Evolutionary conservation across 345 rosid genomes (phyloP).

Genomic region (Eutrema yunnanense): DNA sequence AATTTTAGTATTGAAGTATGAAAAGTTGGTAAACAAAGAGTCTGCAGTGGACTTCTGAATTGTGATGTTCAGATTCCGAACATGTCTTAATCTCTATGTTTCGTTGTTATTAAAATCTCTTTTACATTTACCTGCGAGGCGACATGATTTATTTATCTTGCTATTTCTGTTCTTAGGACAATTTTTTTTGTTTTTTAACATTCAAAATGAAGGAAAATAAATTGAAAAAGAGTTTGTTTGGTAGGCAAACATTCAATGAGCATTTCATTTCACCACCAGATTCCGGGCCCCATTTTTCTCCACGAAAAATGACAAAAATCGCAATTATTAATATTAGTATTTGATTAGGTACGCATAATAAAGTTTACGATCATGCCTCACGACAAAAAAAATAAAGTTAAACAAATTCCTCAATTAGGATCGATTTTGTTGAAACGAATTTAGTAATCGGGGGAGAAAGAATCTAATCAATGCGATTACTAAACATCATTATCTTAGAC

Average conservation of each 20-base stretch:
- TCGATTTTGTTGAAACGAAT: neutral
- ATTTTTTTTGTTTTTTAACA: neutral
- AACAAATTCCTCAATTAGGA: neutral
- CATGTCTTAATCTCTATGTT: slow-evolving; percentile 22
- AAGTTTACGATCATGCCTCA: neutral
- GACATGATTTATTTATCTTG: neutral
- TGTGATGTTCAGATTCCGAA: slow-evolving; percentile 10
- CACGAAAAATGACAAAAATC: neutral
- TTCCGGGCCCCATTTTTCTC: slow-evolving; percentile 21
- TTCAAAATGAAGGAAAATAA: neutral
- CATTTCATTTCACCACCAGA: slow-evolving; percentile 26
- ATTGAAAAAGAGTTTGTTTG: slow-evolving; percentile 25
- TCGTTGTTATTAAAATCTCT: neutral
- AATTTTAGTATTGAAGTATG: neutral
- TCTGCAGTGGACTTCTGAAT: slow-evolving; percentile 5
- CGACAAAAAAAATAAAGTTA: neutral
- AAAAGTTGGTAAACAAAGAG: slow-evolving; percentile 6
- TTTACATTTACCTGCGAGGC: neutral
- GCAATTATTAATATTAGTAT: neutral
- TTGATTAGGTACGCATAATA: slow-evolving; percentile 1
- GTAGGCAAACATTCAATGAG: slow-evolving; percentile 32
- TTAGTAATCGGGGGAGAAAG: neutral
- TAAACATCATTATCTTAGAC: neutral
- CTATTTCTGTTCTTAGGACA: neutral
- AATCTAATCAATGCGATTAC: neutral